Base-by-base conservation (phyloP, 345 rosid genomes). In the Jatropha curcas region DNA sequence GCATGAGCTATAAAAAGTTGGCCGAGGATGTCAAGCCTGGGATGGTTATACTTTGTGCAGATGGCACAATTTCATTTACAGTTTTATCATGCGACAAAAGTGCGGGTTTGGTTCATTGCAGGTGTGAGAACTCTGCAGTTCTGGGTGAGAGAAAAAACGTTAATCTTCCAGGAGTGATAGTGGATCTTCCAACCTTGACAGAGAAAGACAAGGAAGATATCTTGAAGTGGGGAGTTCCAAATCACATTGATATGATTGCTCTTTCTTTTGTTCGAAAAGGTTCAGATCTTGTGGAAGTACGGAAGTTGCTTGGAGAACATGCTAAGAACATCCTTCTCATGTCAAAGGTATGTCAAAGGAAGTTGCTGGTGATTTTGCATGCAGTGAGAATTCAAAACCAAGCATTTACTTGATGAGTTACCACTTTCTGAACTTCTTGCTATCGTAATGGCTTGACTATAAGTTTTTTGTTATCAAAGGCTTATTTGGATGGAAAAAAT, bases 121-220 rank as follows among this genome's bases (percentile, higher is more conserved):
- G 89, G 1, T 94, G 98, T 43, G 99, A 94, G 88, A 94, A 94
- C 77, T 77, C 90, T 71, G 97, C 99, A 1, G 80, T 91, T 82
- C 97, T 95, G 46, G 97, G 99, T 27, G 98, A 95, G 89, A 89
- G 98, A 83, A 95, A 95, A 83, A 95, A 95, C 24, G 99, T 90
- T 39, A 92, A 95, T 85, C 99, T 95, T 71, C 98, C 99, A 0
- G 97, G 99, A 57, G 99, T 95, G n/a, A 82, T 92, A 27, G 99
- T 95, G 76, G 99, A 89, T 73, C 98, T 95, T 43, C 99, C 98
- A 11, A 95, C 99, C 75, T 69, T 95, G 73, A 95, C 99, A 7
- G 97, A 92, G 70, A 95, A 95, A 80, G 99, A 95, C 88, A 90
- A 87, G 88, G 98, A 92, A 83, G 98, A 94, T 80, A 90, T 94